Conservation (phyloP, 1,284 basidiomycete species). For the Melampsora larici-populina region DNA sequence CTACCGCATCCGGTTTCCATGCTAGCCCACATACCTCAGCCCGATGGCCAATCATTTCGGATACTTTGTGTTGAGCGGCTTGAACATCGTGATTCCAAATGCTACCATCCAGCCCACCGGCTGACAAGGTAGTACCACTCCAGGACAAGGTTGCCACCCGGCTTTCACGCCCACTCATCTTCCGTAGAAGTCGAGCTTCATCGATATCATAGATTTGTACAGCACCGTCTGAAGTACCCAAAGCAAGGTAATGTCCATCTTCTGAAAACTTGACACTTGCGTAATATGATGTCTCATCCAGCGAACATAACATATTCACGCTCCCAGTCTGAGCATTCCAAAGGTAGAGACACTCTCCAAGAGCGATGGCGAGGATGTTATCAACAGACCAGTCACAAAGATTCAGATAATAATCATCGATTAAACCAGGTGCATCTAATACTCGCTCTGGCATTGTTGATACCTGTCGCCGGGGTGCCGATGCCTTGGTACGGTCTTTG, state of each 20-base stretch:
- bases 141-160: slow-evolving; percentile 79
- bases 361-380: slow-evolving; percentile 82
- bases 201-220: slow-evolving; percentile 97
- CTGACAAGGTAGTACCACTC: slow-evolving; percentile 79
- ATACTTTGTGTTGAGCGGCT: slow-evolving; percentile 78
- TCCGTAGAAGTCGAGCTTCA: slow-evolving; percentile 72
- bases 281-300: slow-evolving; percentile 57
- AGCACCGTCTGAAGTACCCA: slow-evolving; percentile 78
- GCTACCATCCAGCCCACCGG: slow-evolving; percentile 82
- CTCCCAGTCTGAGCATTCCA: slow-evolving; percentile 89
- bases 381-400: slow-evolving; percentile 81
- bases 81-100: slow-evolving; percentile 94
- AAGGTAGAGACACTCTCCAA: slow-evolving; percentile 76
- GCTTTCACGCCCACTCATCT: slow-evolving; percentile 76
- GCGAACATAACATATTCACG: slow-evolving; percentile 65
- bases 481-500: slow-evolving; percentile 49
- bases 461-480: slow-evolving; percentile 68
- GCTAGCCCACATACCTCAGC: slow-evolving; percentile 75
- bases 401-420: slow-evolving; percentile 97
- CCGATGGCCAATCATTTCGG: slow-evolving; percentile 79
- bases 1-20: slow-evolving; percentile 71
- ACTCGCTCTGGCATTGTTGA: slow-evolving; percentile 81
- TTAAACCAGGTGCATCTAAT: slow-evolving; percentile 88
- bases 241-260: slow-evolving; percentile 79
- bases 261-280: slow-evolving; percentile 79